Evolutionary conservation across 148 eudicot genomes (phyloP).

Genomic region (Chenopodium suecicum): DNA sequence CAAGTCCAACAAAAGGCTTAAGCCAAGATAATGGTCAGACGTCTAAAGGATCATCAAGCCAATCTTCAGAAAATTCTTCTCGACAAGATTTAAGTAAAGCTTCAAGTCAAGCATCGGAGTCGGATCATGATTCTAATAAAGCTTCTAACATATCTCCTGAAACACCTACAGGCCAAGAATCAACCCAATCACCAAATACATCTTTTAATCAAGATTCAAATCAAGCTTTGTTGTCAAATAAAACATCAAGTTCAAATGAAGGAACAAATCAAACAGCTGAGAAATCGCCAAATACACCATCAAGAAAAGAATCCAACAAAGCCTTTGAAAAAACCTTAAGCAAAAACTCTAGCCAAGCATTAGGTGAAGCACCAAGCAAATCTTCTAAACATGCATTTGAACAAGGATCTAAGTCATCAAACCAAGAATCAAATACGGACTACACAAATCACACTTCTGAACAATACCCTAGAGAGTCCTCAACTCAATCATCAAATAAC

Average conservation of each 20-base stretch:
- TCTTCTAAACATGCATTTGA: background rate
- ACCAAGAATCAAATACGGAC: background rate
- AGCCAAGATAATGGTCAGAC: background rate
- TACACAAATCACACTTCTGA: too few relatives aligned
- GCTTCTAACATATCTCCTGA: background rate
- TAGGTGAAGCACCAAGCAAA: background rate
- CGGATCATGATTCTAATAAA: background rate
- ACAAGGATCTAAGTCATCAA: background rate
- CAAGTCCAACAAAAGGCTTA: background rate
- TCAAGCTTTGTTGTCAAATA: background rate
- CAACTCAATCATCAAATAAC: too few relatives aligned
- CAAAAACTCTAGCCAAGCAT: background rate
- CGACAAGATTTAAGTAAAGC: background rate
- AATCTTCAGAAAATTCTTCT: background rate
- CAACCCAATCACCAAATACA: background rate
- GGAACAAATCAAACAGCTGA: background rate
- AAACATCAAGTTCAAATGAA: slow-evolving; percentile 3
- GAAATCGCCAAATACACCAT: background rate
- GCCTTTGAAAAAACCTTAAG: background rate
- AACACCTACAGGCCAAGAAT: slow-evolving; percentile 5
- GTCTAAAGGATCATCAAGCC: background rate
- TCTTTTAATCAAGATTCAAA: background rate
- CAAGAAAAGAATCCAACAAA: background rate
- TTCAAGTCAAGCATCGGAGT: background rate
- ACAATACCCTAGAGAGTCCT: too few relatives aligned